Evolutionary conservation across 176 grass and related monocot genomes (phyloP), one percentile per base, ranked within the genome.

Genomic region (Triticum urartu): DNA sequence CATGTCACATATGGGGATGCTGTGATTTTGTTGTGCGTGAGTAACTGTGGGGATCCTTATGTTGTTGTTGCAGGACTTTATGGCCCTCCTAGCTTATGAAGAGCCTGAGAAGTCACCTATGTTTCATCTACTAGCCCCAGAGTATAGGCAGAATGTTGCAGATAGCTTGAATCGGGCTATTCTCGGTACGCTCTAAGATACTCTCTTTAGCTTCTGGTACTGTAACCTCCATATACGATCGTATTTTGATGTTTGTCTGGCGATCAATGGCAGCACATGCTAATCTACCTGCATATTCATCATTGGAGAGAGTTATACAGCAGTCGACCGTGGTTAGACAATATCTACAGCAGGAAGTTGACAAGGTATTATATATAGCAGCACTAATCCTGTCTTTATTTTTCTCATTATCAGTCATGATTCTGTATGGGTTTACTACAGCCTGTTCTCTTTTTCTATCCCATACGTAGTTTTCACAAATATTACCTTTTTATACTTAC

Each of bases 21-120:
- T 86, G 73, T 40, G 2, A 22, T 26, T 81, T 34, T 85, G n/a
- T 64, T 70, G 77, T 82, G 68, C 33, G 73, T 77, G 25, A 25
- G 42, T 45, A n/a, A 75, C 35, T 83, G 43, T 75, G 67, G 39
- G 85, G 78, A 77, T 20, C 40, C 21, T 68, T 34, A 7, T 70
- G 69, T 75, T 85, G 34, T 32, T 89, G 3, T 69, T 69, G 68
- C 54, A 99, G 97, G 97, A 97, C 79, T 90, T 99, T 72, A 89
- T 96, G 85, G 92, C 94, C 32, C 89, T 99, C 30, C 82, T 99
- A 82, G 94, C 97, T 75, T 99, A 99, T 76, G 87, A 91, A 64
- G 97, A 97, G 38, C 97, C 97, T 62, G 94, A 99, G 86, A 99
- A 92, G 83, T 96, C 94, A 85, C 97, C 97, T 25, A 99, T 99